These are phyloP conservation scores for Rosa lucieae DNA, from an alignment of 306 rosid genomes.

Conservation along the genomic window DNA sequence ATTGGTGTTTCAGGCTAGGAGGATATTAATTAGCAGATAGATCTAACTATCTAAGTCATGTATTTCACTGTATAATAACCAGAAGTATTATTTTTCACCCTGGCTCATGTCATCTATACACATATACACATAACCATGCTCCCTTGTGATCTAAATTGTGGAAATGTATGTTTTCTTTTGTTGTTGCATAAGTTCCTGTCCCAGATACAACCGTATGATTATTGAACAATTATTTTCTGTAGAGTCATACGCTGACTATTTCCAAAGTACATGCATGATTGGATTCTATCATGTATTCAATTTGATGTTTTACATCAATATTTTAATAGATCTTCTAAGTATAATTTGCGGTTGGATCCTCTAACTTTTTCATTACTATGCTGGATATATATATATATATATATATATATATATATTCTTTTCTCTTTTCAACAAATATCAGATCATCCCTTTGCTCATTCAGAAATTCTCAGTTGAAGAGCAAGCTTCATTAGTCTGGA, in stretches of 20 bases:
- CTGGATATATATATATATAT: not conserved
- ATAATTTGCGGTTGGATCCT: not conserved
- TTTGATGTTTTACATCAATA: not conserved
- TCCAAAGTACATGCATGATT: not conserved
- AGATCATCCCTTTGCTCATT: slow-evolving; percentile 80
- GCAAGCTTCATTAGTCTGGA: slow-evolving; percentile 81
- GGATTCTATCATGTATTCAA: not conserved
- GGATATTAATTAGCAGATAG: too few species aligned
- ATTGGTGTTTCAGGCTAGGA: too few species aligned
- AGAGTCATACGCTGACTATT: not conserved
- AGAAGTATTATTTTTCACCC: too few species aligned
- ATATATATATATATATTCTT: not conserved
- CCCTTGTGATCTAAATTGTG: too few species aligned
- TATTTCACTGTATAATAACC: too few species aligned
- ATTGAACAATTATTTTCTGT: not conserved
- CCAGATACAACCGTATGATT: too few species aligned
- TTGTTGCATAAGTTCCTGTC: too few species aligned
- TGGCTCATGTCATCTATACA: too few species aligned
- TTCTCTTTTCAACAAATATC: slow-evolving; percentile 25
- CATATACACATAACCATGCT: too few species aligned
- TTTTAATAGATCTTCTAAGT: not conserved
- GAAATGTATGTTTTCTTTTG: too few species aligned
- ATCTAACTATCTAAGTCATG: too few species aligned
- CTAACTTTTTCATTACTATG: not conserved
- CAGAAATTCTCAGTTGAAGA: slow-evolving; percentile 74